phyloP scores from a whole-genome alignment of 192 early-diverging fungal genomes.

The Phycomyces nitens region DNA sequence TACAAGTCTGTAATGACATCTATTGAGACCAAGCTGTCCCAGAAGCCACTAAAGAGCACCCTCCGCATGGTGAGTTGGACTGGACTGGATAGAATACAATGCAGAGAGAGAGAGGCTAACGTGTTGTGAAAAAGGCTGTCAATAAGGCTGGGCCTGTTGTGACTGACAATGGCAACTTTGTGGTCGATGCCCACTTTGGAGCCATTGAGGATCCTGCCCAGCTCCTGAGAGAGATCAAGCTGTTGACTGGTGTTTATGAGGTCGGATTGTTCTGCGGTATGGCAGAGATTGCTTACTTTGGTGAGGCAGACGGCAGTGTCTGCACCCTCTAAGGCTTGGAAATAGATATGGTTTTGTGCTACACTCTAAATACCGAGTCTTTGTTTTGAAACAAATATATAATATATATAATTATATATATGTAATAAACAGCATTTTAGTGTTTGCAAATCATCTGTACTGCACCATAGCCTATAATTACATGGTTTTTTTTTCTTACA shows the following conservation, averaged over 20 bases:
- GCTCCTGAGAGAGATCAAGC: conserved; percentile 50
- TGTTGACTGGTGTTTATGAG: conserved; percentile 86
- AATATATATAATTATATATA: no score
- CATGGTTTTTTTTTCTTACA: no score
- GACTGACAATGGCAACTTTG: conserved; percentile 91
- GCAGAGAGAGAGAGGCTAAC: no score
- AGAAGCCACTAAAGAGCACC: conserved; percentile 47
- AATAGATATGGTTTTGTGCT: not conserved
- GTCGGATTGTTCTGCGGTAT: conserved; percentile 90
- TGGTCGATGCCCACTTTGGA: conserved; percentile 83
- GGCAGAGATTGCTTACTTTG: conserved; percentile 86
- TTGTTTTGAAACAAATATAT: no score
- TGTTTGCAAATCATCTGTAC: no score
- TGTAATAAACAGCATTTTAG: no score
- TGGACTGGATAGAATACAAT: no score
- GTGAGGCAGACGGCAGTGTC: conserved; percentile 68
- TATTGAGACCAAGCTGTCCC: conserved; percentile 30
- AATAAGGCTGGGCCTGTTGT: conserved; percentile 93
- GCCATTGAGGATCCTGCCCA: conserved; percentile 56
- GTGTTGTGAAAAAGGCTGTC: no score
- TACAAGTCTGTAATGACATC: conserved; percentile 58
- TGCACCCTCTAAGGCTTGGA: conserved; percentile 16
- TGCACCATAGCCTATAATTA: no score
- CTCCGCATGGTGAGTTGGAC: conserved; percentile 68
- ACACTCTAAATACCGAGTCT: no score